A percentile compares a stretch with the other conserved stretches of the same genome.
Conservation (phyloP, 176 grass and related monocot genomes). For the Tillandsia fasciculata region DNA sequence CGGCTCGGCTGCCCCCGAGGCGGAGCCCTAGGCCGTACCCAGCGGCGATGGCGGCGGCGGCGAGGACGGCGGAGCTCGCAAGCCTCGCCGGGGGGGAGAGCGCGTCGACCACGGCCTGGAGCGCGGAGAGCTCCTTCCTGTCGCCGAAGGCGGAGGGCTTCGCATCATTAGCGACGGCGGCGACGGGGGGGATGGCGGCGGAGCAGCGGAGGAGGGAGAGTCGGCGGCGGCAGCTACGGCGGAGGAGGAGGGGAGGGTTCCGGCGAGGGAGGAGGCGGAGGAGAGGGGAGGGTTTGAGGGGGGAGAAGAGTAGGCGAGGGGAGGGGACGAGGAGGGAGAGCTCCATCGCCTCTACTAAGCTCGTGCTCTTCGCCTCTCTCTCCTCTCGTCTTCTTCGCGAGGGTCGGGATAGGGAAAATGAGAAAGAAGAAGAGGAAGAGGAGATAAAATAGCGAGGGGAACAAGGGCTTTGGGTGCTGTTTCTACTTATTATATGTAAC, state of each 20-base stretch:
- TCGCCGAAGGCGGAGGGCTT: conserved; percentile 32
- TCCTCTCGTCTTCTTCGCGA: neutral
- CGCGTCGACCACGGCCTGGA: conserved; percentile 50
- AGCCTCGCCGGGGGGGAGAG: conserved; percentile 49
- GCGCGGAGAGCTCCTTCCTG: conserved; percentile 47
- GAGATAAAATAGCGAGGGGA: neutral
- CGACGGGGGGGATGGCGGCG: neutral
- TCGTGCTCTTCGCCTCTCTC: neutral
- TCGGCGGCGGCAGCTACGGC: conserved; percentile 13
- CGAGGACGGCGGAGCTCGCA: conserved; percentile 52
- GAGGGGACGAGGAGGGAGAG: conserved; percentile 33
- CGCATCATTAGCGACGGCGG: neutral
- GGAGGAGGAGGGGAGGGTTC: conserved; percentile 10
- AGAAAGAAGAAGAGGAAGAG: neutral
- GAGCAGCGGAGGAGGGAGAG: conserved; percentile 5
- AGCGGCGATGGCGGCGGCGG: conserved; percentile 34
- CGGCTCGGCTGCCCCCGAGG: conserved; percentile 29
- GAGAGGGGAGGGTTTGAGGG: conserved; percentile 36
- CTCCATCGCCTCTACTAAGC: conserved; percentile 27
- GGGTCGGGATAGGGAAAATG: neutral
- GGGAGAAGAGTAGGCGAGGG: conserved; percentile 33
- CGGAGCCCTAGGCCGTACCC: conserved; percentile 71
- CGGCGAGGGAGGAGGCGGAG: conserved; percentile 22
- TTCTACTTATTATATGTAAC: neutral
- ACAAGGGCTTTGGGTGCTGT: conserved; percentile 18